phyloP scores from a whole-genome alignment of 2,329 filamentous ascomycete genomes.

The Albophoma yamanashiensis region DNA sequence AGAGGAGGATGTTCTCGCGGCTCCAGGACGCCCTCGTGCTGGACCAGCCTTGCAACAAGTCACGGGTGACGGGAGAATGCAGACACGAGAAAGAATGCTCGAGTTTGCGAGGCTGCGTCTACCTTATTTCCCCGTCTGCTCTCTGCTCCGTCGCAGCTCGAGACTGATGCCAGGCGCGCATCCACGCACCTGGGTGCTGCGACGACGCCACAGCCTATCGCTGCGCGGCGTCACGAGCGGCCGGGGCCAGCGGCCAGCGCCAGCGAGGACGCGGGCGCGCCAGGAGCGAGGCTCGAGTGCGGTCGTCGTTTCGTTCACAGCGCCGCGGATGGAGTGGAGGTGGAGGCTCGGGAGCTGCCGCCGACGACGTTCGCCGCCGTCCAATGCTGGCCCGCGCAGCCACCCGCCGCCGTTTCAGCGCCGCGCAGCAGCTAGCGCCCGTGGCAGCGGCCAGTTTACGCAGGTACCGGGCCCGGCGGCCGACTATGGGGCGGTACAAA shows the following conservation, averaged over 20 bases:
- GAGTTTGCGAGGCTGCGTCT: not conserved
- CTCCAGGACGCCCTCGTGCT: not conserved
- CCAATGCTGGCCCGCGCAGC: not conserved
- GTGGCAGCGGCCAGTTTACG: no score
- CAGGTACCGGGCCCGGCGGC: not conserved
- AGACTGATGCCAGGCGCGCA: not conserved
- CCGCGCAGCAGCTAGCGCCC: not conserved
- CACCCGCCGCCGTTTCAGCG: not conserved
- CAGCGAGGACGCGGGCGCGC: not conserved
- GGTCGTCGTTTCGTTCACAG: no score
- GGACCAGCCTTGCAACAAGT: not conserved
- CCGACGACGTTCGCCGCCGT: not conserved
- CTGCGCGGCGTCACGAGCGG: not conserved
- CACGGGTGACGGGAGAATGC: not conserved
- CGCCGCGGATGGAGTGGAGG: not conserved
- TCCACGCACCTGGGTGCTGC: conserved; percentile 2
- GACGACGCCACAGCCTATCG: conserved; percentile 3
- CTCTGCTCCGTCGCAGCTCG: not conserved
- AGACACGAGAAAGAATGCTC: not conserved
- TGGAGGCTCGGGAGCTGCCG: not conserved
- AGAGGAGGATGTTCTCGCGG: not conserved
- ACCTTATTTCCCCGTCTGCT: not conserved
- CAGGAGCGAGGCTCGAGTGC: not conserved
- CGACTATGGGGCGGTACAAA: not conserved
- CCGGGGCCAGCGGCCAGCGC: not conserved